Evolutionary conservation across 495 filamentous ascomycete species (phyloP).

Genomic region (Xylaria sp.): DNA sequence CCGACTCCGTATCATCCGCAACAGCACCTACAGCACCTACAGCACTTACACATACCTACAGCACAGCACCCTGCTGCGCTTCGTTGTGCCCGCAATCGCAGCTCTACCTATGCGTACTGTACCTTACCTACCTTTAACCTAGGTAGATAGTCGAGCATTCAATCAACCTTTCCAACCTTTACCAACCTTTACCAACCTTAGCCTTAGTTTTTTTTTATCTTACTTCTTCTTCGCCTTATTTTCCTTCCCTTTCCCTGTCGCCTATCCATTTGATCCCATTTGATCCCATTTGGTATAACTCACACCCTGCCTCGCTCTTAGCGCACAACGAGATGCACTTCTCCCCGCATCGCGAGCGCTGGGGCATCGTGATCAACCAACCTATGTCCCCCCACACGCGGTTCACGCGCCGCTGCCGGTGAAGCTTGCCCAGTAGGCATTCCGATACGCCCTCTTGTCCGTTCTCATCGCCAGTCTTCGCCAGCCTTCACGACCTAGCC

Average conservation of each 20-base stretch:
- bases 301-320: slow-evolving; percentile 34
- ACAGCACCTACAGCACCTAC: no score
- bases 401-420: slow-evolving; percentile 38
- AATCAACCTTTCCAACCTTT: not conserved
- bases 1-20: slow-evolving; percentile 7
- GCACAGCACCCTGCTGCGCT: no score
- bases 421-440: slow-evolving; percentile 29
- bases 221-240: not conserved
- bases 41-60: no score
- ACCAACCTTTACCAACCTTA: not conserved
- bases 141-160: not conserved
- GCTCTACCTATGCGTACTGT: slow-evolving; percentile 1
- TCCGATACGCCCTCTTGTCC: not conserved
- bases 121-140: no score
- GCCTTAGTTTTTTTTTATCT: slow-evolving; percentile 6
- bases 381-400: slow-evolving; percentile 37
- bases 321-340: slow-evolving; percentile 37
- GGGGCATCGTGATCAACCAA: slow-evolving; percentile 42
- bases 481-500: not conserved
- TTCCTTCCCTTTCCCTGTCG: not conserved
- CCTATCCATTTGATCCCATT: not conserved
- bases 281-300: slow-evolving; percentile 15
- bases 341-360: slow-evolving; percentile 42
- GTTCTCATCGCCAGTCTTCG: not conserved
- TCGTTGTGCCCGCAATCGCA: slow-evolving; percentile 2